phyloP scores from a whole-genome alignment of 2,329 filamentous ascomycete genomes.

The Phaeomoniella chlamydospora region DNA sequence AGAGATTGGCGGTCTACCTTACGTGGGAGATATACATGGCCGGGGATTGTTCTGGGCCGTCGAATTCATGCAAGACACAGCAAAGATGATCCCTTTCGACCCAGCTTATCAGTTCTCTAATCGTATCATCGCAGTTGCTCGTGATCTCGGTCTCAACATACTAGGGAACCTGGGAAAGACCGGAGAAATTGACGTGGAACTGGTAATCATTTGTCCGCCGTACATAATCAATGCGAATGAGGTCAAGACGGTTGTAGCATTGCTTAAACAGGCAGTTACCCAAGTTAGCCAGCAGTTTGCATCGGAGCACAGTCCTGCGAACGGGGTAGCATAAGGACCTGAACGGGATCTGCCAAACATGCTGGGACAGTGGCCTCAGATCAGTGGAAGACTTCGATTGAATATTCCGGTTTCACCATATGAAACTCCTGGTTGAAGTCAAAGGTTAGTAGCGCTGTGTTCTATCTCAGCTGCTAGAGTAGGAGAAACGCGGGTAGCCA shows the following conservation, averaged over 20 bases:
- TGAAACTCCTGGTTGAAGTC: too few species aligned
- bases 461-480: too few species aligned
- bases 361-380: too few species aligned
- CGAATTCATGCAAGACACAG: slow-evolving; percentile 43
- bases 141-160: slow-evolving; percentile 9
- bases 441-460: too few species aligned
- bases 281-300: too few species aligned
- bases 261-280: neutral
- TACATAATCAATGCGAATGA: neutral
- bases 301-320: too few species aligned
- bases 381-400: too few species aligned
- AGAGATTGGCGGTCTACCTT: slow-evolving; percentile 26
- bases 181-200: neutral
- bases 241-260: neutral
- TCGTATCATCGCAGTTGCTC: slow-evolving; percentile 27
- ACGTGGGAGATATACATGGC: slow-evolving; percentile 45
- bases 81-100: slow-evolving; percentile 38
- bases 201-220: neutral
- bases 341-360: too few species aligned
- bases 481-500: too few species aligned
- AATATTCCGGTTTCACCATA: too few species aligned
- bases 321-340: too few species aligned
- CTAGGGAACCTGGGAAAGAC: neutral
- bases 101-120: slow-evolving; percentile 24
- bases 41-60: slow-evolving; percentile 46